Conservation (phyloP, 495 filamentous ascomycete species). For the Penicillium chermesinum region DNA sequence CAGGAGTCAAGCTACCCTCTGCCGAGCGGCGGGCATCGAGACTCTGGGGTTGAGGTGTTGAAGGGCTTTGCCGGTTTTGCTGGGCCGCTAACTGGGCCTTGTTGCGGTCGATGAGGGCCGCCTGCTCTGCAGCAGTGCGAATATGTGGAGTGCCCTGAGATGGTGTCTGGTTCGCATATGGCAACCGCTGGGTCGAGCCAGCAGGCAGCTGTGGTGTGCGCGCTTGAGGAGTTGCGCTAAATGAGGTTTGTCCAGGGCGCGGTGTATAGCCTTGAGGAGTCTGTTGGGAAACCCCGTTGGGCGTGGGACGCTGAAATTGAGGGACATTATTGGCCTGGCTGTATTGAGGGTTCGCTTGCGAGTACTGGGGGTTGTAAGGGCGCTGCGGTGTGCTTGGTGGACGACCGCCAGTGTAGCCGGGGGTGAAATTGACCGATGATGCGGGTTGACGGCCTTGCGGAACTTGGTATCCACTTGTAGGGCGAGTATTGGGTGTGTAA, state of each 20-base stretch:
- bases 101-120: slow-evolving; percentile 40
- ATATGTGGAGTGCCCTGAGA: slow-evolving; percentile 35
- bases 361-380: slow-evolving; percentile 33
- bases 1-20: slow-evolving; percentile 38
- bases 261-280: slow-evolving; percentile 42
- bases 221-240: slow-evolving; percentile 27
- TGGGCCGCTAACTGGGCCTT: slow-evolving; percentile 41
- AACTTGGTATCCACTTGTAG: slow-evolving; percentile 31
- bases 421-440: slow-evolving; percentile 27
- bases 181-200: slow-evolving; percentile 16
- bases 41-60: slow-evolving; percentile 37
- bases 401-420: slow-evolving; percentile 32
- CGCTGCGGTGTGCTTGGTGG: slow-evolving; percentile 44
- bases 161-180: slow-evolving; percentile 18
- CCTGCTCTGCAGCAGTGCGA: slow-evolving; percentile 44
- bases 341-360: slow-evolving; percentile 35
- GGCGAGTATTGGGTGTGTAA: slow-evolving; percentile 28
- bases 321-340: slow-evolving; percentile 31
- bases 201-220: slow-evolving; percentile 32
- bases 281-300: too few species aligned
- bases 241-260: slow-evolving; percentile 36
- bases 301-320: slow-evolving; percentile 36
- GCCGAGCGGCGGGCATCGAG: slow-evolving; percentile 25
- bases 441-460: slow-evolving; percentile 41
- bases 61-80: slow-evolving; percentile 28